Evolutionary conservation across 768 basidiomycete species (phyloP).

Genomic region (Suillus variegatus): DNA sequence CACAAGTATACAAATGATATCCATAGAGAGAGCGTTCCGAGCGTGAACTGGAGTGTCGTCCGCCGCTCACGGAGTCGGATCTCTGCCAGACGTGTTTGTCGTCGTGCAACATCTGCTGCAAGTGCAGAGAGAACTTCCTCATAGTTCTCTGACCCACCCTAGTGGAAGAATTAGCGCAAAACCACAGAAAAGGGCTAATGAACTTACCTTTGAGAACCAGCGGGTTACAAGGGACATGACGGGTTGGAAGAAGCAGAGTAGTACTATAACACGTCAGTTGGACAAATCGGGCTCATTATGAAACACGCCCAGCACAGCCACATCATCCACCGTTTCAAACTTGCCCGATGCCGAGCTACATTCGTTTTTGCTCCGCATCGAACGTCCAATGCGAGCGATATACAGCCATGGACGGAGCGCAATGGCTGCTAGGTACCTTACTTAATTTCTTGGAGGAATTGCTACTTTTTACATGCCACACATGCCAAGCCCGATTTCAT

Average conservation of each 20-base stretch:
- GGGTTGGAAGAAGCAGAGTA: constrained; percentile 7
- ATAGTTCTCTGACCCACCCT: constrained; percentile 59
- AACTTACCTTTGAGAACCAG: constrained; percentile 30
- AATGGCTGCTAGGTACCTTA: not conserved
- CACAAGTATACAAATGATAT: constrained; percentile 69
- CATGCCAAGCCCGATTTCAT: too few relatives aligned
- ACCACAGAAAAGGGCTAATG: not conserved
- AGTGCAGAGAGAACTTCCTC: constrained; percentile 71
- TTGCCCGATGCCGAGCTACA: too few relatives aligned
- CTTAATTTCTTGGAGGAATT: too few relatives aligned
- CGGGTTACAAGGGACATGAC: constrained; percentile 31
- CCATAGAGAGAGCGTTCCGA: constrained; percentile 79
- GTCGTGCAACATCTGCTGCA: constrained; percentile 68
- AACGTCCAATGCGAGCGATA: not conserved
- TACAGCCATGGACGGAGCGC: not conserved
- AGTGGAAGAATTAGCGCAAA: not conserved
- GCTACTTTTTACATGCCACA: too few relatives aligned
- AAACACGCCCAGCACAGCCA: not conserved
- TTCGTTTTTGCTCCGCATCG: not conserved
- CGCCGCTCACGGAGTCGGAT: constrained; percentile 85
- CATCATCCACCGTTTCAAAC: not conserved
- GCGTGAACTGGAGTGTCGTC: constrained; percentile 71
- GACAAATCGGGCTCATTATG: constrained; percentile 2
- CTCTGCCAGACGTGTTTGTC: constrained; percentile 74
- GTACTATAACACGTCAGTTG: constrained; percentile 2